Base-by-base conservation (phyloP, 2,329 filamentous ascomycete genomes). In the Aspergillus quadrilineatus region DNA sequence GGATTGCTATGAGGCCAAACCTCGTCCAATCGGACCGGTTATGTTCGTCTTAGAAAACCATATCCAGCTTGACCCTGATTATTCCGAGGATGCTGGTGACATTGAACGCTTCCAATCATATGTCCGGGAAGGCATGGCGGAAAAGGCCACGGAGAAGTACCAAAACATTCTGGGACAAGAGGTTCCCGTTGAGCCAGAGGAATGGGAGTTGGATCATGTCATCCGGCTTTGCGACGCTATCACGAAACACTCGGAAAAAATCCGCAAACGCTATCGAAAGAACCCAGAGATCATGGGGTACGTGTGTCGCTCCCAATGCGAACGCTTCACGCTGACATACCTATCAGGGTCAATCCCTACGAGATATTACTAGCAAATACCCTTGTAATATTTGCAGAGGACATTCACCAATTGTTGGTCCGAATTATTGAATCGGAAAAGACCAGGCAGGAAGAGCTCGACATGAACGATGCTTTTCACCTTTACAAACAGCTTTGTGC, bases 181-280 rank as follows among this genome's bases (percentile, higher is more conserved):
- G 67, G 87, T 99, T 1, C 92, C 92, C 1, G 83, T 89, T 34
- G 84, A 88, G 54, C 87, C 90, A 64, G 86, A 92, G 62, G 83
- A 90, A 49, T 97, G 94, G 92, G 86, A 97, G 64, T 93, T 96
- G 70, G 89, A 84, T 60, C 90, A 97, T 72, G 88, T 97, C 55
- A 91, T 97, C 57, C 85, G 92, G 68, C 83, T 99, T 26, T 92
- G 92, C 14, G 90, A 94, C 69, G 85, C 86, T 0, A 90, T 97
- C 4, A 87, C 91, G 48, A 92, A 90, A 63, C 80, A 97, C 32
- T 90, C 89, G 61, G 88, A 96, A 66, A 90, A 88, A 69, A 95
- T 97, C 50, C 88, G 92, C 72, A 97, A 97, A 76, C 86, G 93
- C 48, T 99, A 96, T 74, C 86, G 86, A 65, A 93, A 89, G 66